Evolutionary conservation across 257 asterid genomes (phyloP), one percentile per base, ranked within the genome.

Genomic region (Nicotiana sylvestris): DNA sequence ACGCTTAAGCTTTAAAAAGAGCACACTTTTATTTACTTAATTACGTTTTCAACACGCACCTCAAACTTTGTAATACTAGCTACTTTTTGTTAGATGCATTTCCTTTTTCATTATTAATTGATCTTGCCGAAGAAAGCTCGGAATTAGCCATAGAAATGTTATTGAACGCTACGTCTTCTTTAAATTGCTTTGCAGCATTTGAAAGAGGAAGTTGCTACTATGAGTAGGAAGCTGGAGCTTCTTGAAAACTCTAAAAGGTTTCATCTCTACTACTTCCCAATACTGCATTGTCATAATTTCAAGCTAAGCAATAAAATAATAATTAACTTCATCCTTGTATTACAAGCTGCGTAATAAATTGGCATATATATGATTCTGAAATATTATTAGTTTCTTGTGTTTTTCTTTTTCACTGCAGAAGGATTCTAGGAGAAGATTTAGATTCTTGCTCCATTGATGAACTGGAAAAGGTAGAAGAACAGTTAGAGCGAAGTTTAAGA

Each of bases 161-260:
- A 43, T 2, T 43, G 51, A 43, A 43, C 8, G 51, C 51, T 43
- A 43, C 51, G 9, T 9, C 49, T 7, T 43, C 12, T 43, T 76
- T 76, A 4, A 76, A 13, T 74, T 27, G 0, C 29, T 60, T 3
- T 81, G 86, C 90, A 92, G 93, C 79, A 78, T 78, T 64, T 72
- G 68, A 88, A 84, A 79, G 87, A 82, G 69, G 89, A 88, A 81
- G 69, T 82, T 25, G 82, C 80, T 51, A 84, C 77, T 25, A 37
- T 90, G 67, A 81, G 21, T n/a, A 80, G 66, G 76, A 88, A 84
- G 83, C 12, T 88, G 30, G 88, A 88, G 85, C 70, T 83, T 72
- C 91, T 88, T 57, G 91, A 91, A 64, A 91, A 90, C 53, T 81
- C 87, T 77, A 87, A 77, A 74, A 85, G 97, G 97, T 91, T 77